Base-by-base conservation (phyloP, 2,329 filamentous ascomycete species). In the Botrytis paeoniae region DNA sequence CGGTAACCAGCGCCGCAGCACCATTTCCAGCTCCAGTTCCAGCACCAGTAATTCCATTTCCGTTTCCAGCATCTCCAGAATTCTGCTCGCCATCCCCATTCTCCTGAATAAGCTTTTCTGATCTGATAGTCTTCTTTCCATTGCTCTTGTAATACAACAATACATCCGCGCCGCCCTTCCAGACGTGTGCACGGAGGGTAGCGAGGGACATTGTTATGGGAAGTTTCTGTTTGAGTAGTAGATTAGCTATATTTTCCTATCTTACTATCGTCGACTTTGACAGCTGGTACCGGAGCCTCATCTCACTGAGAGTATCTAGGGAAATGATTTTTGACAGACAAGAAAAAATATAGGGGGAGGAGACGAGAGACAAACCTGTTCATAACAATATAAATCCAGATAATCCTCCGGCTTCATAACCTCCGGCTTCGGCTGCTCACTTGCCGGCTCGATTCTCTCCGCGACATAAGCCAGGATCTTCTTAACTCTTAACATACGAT, bases 161-260 rank as follows among this genome's bases (percentile, higher is more conserved):
- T 76, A 99, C 92, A 82, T 99, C 96, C 78, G 92, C 95, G n/a
- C 94, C 94, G 61, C 93, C 94, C 79, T 97, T 94, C 96, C 96
- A 99, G 71, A 98, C 86, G 80, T 97, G 94, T 3, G 94, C 92
- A 45, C 95, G 91, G 61, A 99, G 90, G 0, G 95, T 98, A 7
- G 94, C 94, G n/a, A 99, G 88, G 51, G 92, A 98, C 92, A 97
- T 98, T 45, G 91, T 92, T 10, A 91, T 89, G 3, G 92, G 89
- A 39, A 98, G 85, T 80, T 81, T 80, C 80, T 81, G 54, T 14
- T 60, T 61, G 41, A 22, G 35, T 0, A 3, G 32, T 60, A 16
- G 12, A n/a, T 72, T 60, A 72, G 51, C 6, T 16, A 35, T 22
- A 3, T 18, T 48, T 16, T 41, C 25, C 8, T 9, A 62, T n/a